phyloP scores from a whole-genome alignment of 495 filamentous ascomycete species.

The Podospora pseudoanserina region DNA sequence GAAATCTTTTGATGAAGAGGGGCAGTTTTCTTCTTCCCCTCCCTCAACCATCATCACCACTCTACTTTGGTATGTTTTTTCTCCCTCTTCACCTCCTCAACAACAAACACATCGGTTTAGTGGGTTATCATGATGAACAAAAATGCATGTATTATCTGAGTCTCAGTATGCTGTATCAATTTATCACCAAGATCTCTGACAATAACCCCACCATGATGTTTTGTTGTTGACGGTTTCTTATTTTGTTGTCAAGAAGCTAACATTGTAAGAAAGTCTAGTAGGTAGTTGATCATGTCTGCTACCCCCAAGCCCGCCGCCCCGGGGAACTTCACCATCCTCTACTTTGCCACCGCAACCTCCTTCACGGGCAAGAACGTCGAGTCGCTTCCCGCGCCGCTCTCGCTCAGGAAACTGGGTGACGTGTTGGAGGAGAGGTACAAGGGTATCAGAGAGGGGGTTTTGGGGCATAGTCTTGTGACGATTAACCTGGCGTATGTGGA shows the following conservation, averaged over 20 bases:
- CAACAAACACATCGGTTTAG: constrained; percentile 13
- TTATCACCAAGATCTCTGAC: constrained; percentile 61
- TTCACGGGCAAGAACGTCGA: constrained; percentile 72
- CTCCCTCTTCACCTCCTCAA: constrained; percentile 2
- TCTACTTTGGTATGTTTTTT: constrained; percentile 12
- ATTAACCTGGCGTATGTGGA: constrained; percentile 89
- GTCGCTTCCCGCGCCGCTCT: constrained; percentile 66
- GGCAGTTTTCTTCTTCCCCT: constrained; percentile 12
- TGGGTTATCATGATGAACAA: constrained; percentile 41
- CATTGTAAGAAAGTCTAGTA: not conserved
- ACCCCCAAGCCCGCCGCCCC: constrained; percentile 43
- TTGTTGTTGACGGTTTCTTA: constrained; percentile 7
- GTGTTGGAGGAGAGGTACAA: constrained; percentile 73
- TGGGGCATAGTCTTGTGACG: constrained; percentile 76
- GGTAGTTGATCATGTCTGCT: constrained; percentile 28
- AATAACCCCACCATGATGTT: constrained; percentile 14
- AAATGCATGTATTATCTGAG: constrained; percentile 64
- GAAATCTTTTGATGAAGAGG: not conserved
- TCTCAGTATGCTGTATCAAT: constrained; percentile 43
- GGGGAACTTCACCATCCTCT: constrained; percentile 74
- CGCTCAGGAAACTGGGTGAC: constrained; percentile 61
- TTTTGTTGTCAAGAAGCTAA: constrained; percentile 20
- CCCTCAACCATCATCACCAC: constrained; percentile 8
- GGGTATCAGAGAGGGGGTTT: constrained; percentile 70
- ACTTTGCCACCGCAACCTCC: constrained; percentile 77